Evolutionary conservation across 768 basidiomycete genomes (phyloP), one percentile per base, ranked within the genome.

Genomic region (Tylopilus balloui): DNA sequence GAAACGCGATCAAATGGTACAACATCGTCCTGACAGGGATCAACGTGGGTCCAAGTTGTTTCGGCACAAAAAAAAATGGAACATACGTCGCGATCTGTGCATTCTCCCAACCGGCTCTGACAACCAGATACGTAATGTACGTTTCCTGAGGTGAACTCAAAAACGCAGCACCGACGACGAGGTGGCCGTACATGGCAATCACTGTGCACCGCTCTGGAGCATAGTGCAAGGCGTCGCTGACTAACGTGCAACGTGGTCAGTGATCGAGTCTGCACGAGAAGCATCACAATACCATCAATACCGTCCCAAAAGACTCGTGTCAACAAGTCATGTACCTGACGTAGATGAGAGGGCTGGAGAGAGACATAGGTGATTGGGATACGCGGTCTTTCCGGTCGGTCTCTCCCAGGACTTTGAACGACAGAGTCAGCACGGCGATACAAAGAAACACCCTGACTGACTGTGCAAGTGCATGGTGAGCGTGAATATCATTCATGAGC

Each of bases 61-160:
- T 13, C 17, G 6, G 13, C 1, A 38, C 12, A 20, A 3, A 14
- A 52, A 29, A 13, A 27, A 15, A 34, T 25, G 10, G 14, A 38
- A 66, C 67, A 10, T 57, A 87, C 88, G 84, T 84, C 27, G 86
- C 88, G 49, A 92, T 85, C 48, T 84, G 80, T 4, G 81, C 73
- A 57, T 84, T 85, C 47, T 91, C 85, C 88, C 88, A 92, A 10
- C 89, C 88, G 15, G 82, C 73, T 57, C 77, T 82, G 42, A 92
- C 89, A 32, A 76, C 84, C 14, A 92, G 73, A 54, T 89, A 92
- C 17, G 87, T 89, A 45, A 92, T 88, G 58, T 92, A 92, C 3
- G 86, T 83, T 62, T 89, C 86, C 42, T 78, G 77, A 0, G 89
- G 89, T 20, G 86, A 88, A 63, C 83, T 88, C 50, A 90, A 68